These are phyloP conservation scores for Gigaspora rosea DNA, from an alignment of 192 early-diverging fungal genomes.

Conservation along the genomic window DNA sequence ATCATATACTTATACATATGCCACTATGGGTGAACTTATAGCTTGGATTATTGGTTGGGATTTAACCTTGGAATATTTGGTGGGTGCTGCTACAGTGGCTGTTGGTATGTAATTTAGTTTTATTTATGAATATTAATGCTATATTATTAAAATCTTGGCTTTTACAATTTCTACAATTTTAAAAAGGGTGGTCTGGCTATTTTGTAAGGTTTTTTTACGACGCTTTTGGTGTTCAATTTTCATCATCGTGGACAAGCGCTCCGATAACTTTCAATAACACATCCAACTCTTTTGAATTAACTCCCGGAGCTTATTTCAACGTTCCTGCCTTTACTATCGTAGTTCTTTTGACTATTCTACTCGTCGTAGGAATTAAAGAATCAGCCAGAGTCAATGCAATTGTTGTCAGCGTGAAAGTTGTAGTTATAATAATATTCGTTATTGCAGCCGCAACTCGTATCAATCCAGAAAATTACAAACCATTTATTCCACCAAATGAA, in stretches of 20 bases:
- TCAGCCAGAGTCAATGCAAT: slow-evolving; percentile 74
- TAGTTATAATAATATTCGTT: slow-evolving; percentile 77
- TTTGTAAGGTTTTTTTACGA: slow-evolving; percentile 69
- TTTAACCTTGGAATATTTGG: slow-evolving; percentile 84
- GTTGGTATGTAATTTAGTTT: slow-evolving; percentile 31
- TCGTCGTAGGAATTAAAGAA: slow-evolving; percentile 73
- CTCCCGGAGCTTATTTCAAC: slow-evolving; percentile 62
- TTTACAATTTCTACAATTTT: background rate
- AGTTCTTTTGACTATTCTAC: slow-evolving; percentile 61
- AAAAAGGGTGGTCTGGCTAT: slow-evolving; percentile 81
- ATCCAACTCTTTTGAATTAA: background rate
- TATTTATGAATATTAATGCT: background rate
- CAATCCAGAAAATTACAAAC: slow-evolving; percentile 68
- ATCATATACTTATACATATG: slow-evolving; percentile 85
- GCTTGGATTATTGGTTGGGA: slow-evolving; percentile 95
- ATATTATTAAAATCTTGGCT: background rate
- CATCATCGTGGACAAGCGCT: slow-evolving; percentile 60
- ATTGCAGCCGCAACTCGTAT: slow-evolving; percentile 73
- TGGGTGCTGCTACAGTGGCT: slow-evolving; percentile 81
- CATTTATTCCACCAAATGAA: slow-evolving; percentile 71
- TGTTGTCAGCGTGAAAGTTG: slow-evolving; percentile 73
- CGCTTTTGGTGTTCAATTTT: slow-evolving; percentile 58
- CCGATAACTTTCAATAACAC: slow-evolving; percentile 37
- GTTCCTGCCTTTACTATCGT: slow-evolving; percentile 74
- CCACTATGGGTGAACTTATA: slow-evolving; percentile 82